phyloP scores from a whole-genome alignment of 768 basidiomycete species.

The Suillus ampliporus region DNA sequence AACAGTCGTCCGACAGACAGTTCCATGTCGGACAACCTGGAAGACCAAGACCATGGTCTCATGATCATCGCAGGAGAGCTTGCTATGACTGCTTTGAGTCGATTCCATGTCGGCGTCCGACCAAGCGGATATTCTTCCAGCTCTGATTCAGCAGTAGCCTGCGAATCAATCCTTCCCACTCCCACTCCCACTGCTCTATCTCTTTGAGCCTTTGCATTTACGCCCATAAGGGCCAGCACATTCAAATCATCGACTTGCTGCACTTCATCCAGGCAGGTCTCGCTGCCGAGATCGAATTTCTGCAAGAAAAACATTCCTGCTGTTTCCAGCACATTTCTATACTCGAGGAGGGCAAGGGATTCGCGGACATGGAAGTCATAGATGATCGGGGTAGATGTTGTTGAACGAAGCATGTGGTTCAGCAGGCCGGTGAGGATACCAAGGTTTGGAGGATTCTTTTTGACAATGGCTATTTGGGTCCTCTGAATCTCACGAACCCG shows the following conservation, averaged over 20 bases:
- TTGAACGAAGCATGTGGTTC: too few relatives aligned
- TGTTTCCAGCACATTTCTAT: too few relatives aligned
- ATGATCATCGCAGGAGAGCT: conserved; percentile 11
- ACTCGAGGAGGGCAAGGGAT: too few relatives aligned
- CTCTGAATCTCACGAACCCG: conserved; percentile 4
- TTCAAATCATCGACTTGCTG: conserved; percentile 11
- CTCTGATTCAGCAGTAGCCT: too few relatives aligned
- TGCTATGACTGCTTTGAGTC: conserved; percentile 8
- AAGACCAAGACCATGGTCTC: conserved; percentile 4
- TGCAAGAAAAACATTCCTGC: conserved; percentile 18
- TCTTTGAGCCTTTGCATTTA: too few relatives aligned
- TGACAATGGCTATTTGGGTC: conserved; percentile 9
- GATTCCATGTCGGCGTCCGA: conserved; percentile 7
- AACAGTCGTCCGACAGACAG: conserved; percentile 5
- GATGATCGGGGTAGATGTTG: too few relatives aligned
- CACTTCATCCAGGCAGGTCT: not conserved
- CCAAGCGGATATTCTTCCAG: conserved; percentile 1
- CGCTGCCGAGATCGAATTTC: conserved; percentile 1
- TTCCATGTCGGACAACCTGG: not conserved
- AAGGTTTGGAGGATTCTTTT: too few relatives aligned
- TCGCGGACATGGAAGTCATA: too few relatives aligned
- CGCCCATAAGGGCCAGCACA: not conserved
- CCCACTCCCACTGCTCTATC: too few relatives aligned
- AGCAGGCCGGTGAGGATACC: too few relatives aligned
- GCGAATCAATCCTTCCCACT: too few relatives aligned